Percentiles rank a stretch among this genome's conserved stretches.
phyloP scores from a whole-genome alignment of 129 eudicot genomes.

The Artemisia annua region DNA sequence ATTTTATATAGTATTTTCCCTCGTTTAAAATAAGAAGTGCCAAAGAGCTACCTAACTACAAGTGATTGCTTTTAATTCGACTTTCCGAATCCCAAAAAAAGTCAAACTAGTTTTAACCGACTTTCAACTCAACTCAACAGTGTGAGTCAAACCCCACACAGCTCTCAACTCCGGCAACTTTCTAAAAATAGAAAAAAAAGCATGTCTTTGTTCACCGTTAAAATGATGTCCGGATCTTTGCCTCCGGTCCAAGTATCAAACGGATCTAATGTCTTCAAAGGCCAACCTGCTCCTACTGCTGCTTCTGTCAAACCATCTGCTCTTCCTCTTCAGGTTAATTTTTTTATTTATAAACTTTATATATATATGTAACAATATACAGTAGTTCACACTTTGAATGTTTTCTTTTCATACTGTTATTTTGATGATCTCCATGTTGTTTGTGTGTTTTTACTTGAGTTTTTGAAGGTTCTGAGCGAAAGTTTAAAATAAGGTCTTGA shows the following conservation, averaged over 20 bases:
- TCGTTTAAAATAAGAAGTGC: too few species aligned
- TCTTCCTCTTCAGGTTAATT: conserved; percentile 46
- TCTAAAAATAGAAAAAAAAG: not conserved
- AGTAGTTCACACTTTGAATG: not conserved
- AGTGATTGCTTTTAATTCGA: not conserved
- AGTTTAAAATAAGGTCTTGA: too few species aligned
- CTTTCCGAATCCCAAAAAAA: conserved; percentile 30
- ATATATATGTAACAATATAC: too few species aligned
- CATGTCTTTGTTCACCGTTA: conserved; percentile 42
- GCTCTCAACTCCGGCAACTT: conserved; percentile 24
- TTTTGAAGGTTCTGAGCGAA: too few species aligned
- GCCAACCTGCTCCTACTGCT: conserved; percentile 6
- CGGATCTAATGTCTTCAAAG: conserved; percentile 24
- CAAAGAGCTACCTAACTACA: too few species aligned
- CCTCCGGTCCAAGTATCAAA: conserved; percentile 38
- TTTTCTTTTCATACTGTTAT: not conserved
- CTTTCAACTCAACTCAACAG: conserved; percentile 12
- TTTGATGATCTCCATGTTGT: not conserved
- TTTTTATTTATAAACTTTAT: conserved; percentile 12
- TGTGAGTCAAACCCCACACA: too few species aligned
- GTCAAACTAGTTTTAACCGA: conserved; percentile 13
- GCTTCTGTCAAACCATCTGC: conserved; percentile 30
- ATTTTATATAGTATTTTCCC: too few species aligned
- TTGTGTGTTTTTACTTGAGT: too few species aligned
- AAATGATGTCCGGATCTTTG: conserved; percentile 36